These are phyloP conservation scores for Jackrogersella minutella DNA, from an alignment of 495 filamentous ascomycete genomes.

Conservation along the genomic window DNA sequence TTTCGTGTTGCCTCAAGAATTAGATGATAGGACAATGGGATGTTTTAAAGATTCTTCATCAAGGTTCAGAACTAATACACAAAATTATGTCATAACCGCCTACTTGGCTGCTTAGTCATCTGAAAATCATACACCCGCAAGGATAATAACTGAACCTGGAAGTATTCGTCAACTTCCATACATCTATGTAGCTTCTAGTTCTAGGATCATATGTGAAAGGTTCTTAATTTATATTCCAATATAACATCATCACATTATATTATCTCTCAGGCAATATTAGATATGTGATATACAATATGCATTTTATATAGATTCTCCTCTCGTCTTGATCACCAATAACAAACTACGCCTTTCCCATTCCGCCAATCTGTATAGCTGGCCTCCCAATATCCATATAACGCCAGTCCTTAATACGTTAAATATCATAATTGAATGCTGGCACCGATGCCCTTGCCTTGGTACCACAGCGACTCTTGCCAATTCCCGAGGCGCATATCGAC, in stretches of 20 bases:
- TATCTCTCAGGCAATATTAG: background rate
- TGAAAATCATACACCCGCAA: background rate
- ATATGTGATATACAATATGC: background rate
- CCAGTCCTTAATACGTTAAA: conserved; percentile 10
- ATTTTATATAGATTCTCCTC: conserved; percentile 1
- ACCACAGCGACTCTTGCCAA: conserved; percentile 75
- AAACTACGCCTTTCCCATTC: conserved; percentile 11
- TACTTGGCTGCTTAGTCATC: conserved; percentile 15
- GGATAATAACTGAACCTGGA: too few relatives aligned
- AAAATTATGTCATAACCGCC: conserved; percentile 29
- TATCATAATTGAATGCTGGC: conserved; percentile 70
- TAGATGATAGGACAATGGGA: background rate
- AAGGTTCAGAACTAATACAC: background rate
- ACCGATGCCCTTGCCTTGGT: conserved; percentile 75
- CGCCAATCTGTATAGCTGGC: background rate
- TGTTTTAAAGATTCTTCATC: background rate
- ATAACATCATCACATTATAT: background rate
- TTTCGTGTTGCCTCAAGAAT: too few relatives aligned
- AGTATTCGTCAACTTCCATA: too few relatives aligned
- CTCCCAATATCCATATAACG: conserved; percentile 21
- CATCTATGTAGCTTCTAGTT: too few relatives aligned
- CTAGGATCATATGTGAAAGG: too few relatives aligned
- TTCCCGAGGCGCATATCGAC: conserved; percentile 74
- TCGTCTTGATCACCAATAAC: conserved; percentile 1
- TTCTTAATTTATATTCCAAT: too few relatives aligned